Evolutionary conservation across 768 basidiomycete genomes (phyloP).

Genomic region (Chalciporus chontae): DNA sequence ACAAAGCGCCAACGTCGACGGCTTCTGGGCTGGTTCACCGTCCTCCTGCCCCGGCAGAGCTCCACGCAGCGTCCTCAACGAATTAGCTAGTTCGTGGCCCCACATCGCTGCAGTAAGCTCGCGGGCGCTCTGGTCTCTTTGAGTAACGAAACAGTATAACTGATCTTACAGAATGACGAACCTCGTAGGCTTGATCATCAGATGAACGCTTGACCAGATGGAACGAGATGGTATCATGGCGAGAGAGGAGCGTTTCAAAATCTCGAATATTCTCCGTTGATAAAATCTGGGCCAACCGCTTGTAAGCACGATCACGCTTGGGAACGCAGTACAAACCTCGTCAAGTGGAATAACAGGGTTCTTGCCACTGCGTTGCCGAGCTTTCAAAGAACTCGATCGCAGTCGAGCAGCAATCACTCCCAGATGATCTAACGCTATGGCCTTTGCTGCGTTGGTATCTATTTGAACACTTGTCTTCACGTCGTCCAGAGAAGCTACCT

Average conservation of each 20-base stretch:
- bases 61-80: constrained; percentile 54
- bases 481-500: constrained; percentile 85
- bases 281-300: constrained; percentile 43
- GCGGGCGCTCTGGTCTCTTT: constrained; percentile 57
- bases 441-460: constrained; percentile 84
- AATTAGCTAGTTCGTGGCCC: constrained; percentile 78
- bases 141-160: background rate
- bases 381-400: constrained; percentile 50
- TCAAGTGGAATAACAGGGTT: constrained; percentile 56
- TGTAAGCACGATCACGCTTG: background rate
- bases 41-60: constrained; percentile 45
- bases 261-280: constrained; percentile 44
- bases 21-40: constrained; percentile 21
- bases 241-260: constrained; percentile 55
- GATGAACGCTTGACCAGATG: constrained; percentile 70
- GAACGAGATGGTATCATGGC: constrained; percentile 61
- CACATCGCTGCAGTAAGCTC: constrained; percentile 78
- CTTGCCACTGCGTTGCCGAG: constrained; percentile 32
- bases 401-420: constrained; percentile 89
- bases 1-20: constrained; percentile 39
- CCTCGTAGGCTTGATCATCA: constrained; percentile 80
- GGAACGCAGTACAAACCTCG: constrained; percentile 46
- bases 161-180: constrained; percentile 32
- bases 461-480: constrained; percentile 58
- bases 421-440: constrained; percentile 88